Conservation (phyloP, 371 early-diverging fungal genomes). For the Batrachochytrium dendrobatidis region DNA sequence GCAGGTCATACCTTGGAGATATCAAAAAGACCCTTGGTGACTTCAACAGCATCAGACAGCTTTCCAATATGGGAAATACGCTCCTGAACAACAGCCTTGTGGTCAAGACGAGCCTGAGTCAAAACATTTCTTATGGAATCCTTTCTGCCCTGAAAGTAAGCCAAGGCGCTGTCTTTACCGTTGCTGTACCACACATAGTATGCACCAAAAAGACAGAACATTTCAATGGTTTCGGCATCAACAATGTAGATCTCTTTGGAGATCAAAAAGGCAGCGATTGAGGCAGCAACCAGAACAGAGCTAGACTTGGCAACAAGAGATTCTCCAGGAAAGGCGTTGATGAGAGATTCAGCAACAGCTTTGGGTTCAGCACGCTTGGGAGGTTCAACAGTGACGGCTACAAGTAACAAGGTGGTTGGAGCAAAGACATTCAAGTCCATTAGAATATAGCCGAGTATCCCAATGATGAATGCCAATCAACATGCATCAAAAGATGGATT, state of each 20-base stretch:
- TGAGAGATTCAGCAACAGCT: slow-evolving; percentile 74
- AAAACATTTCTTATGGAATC: slow-evolving; percentile 73
- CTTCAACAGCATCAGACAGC: slow-evolving; percentile 86
- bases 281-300: slow-evolving; percentile 74
- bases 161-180: slow-evolving; percentile 77
- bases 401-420: neutral
- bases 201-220: slow-evolving; percentile 61
- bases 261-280: slow-evolving; percentile 78
- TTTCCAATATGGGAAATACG: slow-evolving; percentile 84
- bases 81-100: slow-evolving; percentile 81
- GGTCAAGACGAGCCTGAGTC: slow-evolving; percentile 79
- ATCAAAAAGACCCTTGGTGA: slow-evolving; percentile 86
- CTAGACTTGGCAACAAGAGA: slow-evolving; percentile 82
- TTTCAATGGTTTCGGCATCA: slow-evolving; percentile 87
- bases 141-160: slow-evolving; percentile 79
- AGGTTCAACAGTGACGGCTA: neutral
- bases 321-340: slow-evolving; percentile 88
- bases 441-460: too few relatives aligned
- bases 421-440: neutral
- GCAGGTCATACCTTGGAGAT: slow-evolving; percentile 66
- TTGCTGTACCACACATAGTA: slow-evolving; percentile 65
- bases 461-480: slow-evolving; percentile 5
- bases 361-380: slow-evolving; percentile 39
- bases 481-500: too few relatives aligned
- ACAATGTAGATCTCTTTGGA: slow-evolving; percentile 95